phyloP scores from a whole-genome alignment of 805 yeast genomes.

The Lachancea sp. region DNA sequence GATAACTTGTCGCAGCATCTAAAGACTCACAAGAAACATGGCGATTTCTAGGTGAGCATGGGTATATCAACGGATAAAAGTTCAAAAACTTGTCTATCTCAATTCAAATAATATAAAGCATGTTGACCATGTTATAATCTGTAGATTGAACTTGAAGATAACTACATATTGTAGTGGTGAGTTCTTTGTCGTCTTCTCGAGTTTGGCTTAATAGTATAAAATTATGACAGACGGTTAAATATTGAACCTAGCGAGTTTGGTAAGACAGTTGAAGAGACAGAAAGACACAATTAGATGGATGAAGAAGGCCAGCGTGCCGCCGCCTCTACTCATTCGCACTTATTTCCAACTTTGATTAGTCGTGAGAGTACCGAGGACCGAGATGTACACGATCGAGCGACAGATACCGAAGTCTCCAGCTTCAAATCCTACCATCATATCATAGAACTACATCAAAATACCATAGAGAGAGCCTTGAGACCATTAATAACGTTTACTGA shows the following conservation, averaged over 20 bases:
- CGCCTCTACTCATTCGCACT: no score
- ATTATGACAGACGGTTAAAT: no score
- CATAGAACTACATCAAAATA: slow-evolving; percentile 12
- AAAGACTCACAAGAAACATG: slow-evolving; percentile 41
- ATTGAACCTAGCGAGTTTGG: no score
- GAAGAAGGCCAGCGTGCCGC: background rate
- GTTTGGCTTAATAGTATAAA: no score
- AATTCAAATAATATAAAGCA: background rate
- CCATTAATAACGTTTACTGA: slow-evolving; percentile 12
- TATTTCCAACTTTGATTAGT: slow-evolving; percentile 8
- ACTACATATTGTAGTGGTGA: no score
- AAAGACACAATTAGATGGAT: background rate
- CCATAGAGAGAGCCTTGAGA: slow-evolving; percentile 8
- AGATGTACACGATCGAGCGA: background rate
- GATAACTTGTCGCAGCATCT: slow-evolving; percentile 64
- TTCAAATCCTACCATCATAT: slow-evolving; percentile 15
- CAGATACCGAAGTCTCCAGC: background rate
- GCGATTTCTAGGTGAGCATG: slow-evolving; percentile 16
- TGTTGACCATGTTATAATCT: background rate
- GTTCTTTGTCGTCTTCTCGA: background rate
- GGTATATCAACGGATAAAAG: background rate
- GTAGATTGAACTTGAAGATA: no score
- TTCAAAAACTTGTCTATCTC: slow-evolving; percentile 2
- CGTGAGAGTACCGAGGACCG: background rate
- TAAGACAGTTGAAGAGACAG: no score